Conservation (phyloP, 768 basidiomycete genomes). For the Rhodosporidiobolus odoratus region DNA sequence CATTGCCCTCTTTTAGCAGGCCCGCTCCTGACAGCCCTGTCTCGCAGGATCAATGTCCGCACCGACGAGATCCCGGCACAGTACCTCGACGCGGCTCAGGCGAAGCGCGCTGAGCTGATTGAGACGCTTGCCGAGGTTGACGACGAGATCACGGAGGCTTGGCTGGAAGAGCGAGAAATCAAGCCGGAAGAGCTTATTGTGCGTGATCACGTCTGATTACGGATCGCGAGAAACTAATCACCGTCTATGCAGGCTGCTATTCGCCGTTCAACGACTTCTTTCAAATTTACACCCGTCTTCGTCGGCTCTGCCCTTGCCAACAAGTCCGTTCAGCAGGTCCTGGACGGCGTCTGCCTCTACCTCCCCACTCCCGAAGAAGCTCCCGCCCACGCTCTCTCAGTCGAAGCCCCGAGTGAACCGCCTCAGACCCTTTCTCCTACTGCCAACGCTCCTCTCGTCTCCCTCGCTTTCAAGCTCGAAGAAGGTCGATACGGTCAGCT, state of each 20-base stretch:
- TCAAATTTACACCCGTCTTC: constrained; percentile 94
- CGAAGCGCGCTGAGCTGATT: constrained; percentile 83
- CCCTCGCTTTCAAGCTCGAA: constrained; percentile 95
- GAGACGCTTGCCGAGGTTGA: constrained; percentile 96
- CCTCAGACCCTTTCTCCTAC: constrained; percentile 54
- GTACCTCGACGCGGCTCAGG: constrained; percentile 65
- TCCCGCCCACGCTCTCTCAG: constrained; percentile 74
- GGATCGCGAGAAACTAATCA: not conserved
- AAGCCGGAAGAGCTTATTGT: constrained; percentile 63
- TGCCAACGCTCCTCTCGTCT: constrained; percentile 71
- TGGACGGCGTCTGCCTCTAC: constrained; percentile 94
- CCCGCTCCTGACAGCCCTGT: not conserved
- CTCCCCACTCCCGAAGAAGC: constrained; percentile 81
- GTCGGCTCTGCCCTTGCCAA: constrained; percentile 97
- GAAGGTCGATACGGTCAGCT: constrained; percentile 95
- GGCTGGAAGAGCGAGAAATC: constrained; percentile 76
- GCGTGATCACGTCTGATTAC: not conserved
- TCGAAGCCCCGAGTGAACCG: constrained; percentile 54
- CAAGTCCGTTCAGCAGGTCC: constrained; percentile 83
- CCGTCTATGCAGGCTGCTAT: constrained; percentile 56
- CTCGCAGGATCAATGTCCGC: constrained; percentile 62
- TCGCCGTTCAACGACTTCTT: constrained; percentile 75
- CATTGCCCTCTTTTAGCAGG: not conserved
- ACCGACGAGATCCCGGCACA: constrained; percentile 80
- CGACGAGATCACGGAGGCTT: constrained; percentile 84